Evolutionary conservation across 768 basidiomycete species (phyloP).

Genomic region (Mycena albidolilacea): DNA sequence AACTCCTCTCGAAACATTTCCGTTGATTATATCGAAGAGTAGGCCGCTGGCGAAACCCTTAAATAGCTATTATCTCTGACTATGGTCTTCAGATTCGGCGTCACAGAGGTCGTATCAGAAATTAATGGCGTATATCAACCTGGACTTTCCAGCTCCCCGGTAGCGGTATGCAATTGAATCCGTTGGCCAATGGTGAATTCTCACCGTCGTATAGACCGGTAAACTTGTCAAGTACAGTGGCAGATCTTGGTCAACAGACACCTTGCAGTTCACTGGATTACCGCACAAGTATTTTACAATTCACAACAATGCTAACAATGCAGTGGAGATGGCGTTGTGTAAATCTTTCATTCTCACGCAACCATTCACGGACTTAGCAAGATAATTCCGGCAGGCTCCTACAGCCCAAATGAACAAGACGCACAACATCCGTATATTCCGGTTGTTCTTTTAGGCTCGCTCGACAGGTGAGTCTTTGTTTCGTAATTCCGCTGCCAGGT

Average conservation of each 20-base stretch:
- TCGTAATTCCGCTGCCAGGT: neutral
- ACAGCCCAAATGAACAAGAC: constrained; percentile 20
- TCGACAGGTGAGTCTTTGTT: neutral
- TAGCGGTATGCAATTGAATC: neutral
- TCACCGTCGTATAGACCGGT: constrained; percentile 12
- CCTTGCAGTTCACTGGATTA: neutral
- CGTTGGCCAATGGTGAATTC: constrained; percentile 1
- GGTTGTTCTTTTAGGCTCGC: constrained; percentile 16
- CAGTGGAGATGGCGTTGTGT: constrained; percentile 8
- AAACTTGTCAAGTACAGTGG: constrained; percentile 21
- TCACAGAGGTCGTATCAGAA: constrained; percentile 2
- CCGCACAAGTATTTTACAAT: constrained; percentile 6
- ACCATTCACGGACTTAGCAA: neutral
- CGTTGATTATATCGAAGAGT: constrained; percentile 11
- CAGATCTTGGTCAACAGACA: constrained; percentile 5
- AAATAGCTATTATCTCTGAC: constrained; percentile 15
- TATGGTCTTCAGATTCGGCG: constrained; percentile 8
- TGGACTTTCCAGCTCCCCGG: constrained; percentile 1
- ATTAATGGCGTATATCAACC: constrained; percentile 19
- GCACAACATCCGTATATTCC: constrained; percentile 18
- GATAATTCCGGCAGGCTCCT: constrained; percentile 2
- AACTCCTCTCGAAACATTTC: neutral
- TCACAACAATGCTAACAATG: constrained; percentile 5
- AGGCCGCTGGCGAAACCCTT: neutral
- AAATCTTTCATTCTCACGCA: neutral